Conservation (phyloP, 192 early-diverging fungal species). For the Linnemannia zychae region DNA sequence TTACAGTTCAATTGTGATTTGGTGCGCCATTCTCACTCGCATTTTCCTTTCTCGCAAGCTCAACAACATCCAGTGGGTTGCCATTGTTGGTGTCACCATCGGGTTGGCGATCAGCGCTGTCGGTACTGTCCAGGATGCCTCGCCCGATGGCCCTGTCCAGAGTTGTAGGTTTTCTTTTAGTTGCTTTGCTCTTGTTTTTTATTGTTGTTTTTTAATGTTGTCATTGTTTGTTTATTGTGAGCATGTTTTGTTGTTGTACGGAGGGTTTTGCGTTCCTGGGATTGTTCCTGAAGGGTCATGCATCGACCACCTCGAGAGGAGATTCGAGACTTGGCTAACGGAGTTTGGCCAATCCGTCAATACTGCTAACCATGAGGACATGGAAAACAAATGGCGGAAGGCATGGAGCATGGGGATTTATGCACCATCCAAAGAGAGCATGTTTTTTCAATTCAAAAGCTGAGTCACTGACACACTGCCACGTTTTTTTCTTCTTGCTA, state of each 20-base stretch:
- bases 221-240: not conserved
- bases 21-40: constrained; percentile 71
- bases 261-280: not conserved
- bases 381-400: not conserved
- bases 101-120: constrained; percentile 68
- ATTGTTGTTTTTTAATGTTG: not conserved
- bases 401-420: not conserved
- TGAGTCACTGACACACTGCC: not conserved
- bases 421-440: not conserved
- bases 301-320: not conserved
- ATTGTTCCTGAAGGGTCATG: not conserved
- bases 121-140: constrained; percentile 47
- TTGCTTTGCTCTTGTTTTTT: not conserved
- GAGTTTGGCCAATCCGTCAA: not conserved
- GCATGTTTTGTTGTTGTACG: not conserved
- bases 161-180: constrained; percentile 31
- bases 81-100: constrained; percentile 66
- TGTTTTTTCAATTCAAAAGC: not conserved
- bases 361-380: too few species aligned
- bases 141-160: constrained; percentile 46
- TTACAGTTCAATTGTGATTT: constrained; percentile 72
- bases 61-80: constrained; percentile 63
- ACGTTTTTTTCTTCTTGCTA: not conserved
- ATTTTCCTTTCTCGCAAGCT: constrained; percentile 65
- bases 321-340: constrained; percentile 3